phyloP scores from a whole-genome alignment of 1,139 yeast species.

The Tardiomyces depauwii region DNA sequence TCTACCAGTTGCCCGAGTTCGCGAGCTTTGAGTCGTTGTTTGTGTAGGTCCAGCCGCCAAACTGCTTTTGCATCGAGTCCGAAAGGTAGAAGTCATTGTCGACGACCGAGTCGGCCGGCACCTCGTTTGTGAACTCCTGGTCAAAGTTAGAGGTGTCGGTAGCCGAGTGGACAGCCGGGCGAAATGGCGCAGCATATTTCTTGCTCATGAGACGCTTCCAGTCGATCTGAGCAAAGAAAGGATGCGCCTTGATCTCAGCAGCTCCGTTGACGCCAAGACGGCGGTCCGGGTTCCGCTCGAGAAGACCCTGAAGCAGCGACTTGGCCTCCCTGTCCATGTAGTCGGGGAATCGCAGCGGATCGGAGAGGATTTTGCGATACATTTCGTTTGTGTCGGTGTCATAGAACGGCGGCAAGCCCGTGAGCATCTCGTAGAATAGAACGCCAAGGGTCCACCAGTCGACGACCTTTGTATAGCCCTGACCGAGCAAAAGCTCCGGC shows the following conservation, averaged over 20 bases:
- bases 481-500: conserved; percentile 83
- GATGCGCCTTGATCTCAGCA: conserved; percentile 70
- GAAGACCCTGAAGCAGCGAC: conserved; percentile 61
- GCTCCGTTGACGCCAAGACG: conserved; percentile 79
- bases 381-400: conserved; percentile 90
- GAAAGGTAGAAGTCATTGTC: conserved; percentile 52
- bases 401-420: conserved; percentile 93
- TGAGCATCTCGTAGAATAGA: conserved; percentile 85
- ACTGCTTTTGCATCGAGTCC: conserved; percentile 86
- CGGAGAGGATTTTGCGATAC: conserved; percentile 88
- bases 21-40: conserved; percentile 27
- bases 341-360: conserved; percentile 79
- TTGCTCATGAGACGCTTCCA: conserved; percentile 80
- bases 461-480: conserved; percentile 90
- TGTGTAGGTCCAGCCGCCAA: conserved; percentile 97
- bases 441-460: conserved; percentile 99
- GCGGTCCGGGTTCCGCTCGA: conserved; percentile 75
- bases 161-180: conserved; percentile 81
- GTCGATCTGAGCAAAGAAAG: conserved; percentile 82
- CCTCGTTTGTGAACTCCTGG: conserved; percentile 82
- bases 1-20: conserved; percentile 14
- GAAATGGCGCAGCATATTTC: conserved; percentile 91
- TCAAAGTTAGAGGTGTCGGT: conserved; percentile 90
- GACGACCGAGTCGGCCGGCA: conserved; percentile 92
- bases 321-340: conserved; percentile 85